These are phyloP conservation scores for Russula olivacea DNA, from an alignment of 768 basidiomycete species.

Conservation along the genomic window DNA sequence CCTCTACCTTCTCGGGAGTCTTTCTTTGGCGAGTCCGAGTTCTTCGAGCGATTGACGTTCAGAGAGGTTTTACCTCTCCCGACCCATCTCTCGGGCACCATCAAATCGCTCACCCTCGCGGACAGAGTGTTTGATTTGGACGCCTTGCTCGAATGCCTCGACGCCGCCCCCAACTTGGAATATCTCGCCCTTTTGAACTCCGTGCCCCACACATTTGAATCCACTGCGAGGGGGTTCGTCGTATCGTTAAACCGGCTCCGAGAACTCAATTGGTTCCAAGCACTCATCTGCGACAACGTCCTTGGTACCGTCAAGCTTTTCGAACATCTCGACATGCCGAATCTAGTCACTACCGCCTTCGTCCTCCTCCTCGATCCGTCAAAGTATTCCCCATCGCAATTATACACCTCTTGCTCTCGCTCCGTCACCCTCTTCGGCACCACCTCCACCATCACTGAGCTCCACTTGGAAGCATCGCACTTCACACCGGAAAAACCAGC, in stretches of 20 bases:
- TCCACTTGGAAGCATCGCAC: constrained; percentile 10
- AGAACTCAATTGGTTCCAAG: constrained; percentile 18
- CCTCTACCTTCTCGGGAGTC: background rate
- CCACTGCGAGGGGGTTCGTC: background rate
- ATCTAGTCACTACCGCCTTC: background rate
- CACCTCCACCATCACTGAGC: background rate
- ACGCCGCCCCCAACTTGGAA: constrained; percentile 14
- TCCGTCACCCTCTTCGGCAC: background rate
- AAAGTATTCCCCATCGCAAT: background rate
- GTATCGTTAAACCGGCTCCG: constrained; percentile 1
- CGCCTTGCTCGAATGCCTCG: constrained; percentile 7
- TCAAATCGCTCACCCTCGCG: constrained; percentile 6
- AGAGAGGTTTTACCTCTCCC: background rate
- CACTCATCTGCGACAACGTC: constrained; percentile 5
- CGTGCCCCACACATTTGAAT: constrained; percentile 12
- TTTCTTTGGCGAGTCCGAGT: background rate
- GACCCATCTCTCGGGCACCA: constrained; percentile 5
- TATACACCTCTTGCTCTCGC: constrained; percentile 8
- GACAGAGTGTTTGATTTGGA: constrained; percentile 12
- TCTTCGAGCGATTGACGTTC: background rate
- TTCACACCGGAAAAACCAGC: constrained; percentile 6
- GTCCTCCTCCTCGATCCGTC: constrained; percentile 11
- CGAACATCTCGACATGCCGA: constrained; percentile 13
- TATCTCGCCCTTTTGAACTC: constrained; percentile 10
- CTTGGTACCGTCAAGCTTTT: constrained; percentile 20